phyloP scores from a whole-genome alignment of 2,329 filamentous ascomycete genomes.

The Pestalotiopsis fici region DNA sequence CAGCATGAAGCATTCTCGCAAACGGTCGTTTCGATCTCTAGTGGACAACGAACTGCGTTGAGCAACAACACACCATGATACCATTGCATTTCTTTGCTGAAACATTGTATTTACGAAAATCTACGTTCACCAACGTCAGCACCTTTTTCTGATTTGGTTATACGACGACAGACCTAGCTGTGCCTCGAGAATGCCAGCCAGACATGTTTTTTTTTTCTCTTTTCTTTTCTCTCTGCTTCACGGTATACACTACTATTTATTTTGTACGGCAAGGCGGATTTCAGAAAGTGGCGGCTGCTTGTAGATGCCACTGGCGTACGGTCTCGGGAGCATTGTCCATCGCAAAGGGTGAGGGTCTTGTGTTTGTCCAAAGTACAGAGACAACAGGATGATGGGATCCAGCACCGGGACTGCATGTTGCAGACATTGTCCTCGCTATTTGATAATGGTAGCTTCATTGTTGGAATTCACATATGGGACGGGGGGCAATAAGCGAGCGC shows the following conservation, averaged over 20 bases:
- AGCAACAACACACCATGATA: not conserved
- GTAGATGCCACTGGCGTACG: not conserved
- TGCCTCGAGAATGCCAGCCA: not conserved
- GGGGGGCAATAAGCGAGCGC: not conserved
- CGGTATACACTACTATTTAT: not conserved
- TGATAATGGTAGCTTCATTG: not conserved
- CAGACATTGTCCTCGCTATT: not conserved
- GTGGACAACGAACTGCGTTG: not conserved
- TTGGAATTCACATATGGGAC: not conserved
- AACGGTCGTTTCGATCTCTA: not conserved
- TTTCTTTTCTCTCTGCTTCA: not conserved
- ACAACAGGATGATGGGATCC: not conserved
- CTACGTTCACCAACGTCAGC: not conserved
- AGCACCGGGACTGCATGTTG: not conserved
- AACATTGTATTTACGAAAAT: not conserved
- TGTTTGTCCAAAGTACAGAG: not conserved
- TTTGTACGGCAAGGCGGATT: not conserved
- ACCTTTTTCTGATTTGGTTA: not conserved
- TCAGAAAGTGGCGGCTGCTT: not conserved
- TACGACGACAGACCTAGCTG: not conserved
- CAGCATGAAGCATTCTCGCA: not conserved
- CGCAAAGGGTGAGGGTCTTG: not conserved
- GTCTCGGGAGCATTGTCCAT: not conserved
- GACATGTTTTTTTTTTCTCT: not conserved
- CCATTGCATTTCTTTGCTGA: not conserved